Evolutionary conservation across 805 yeast species (phyloP).

Genomic region (Spathaspora passalidarum): DNA sequence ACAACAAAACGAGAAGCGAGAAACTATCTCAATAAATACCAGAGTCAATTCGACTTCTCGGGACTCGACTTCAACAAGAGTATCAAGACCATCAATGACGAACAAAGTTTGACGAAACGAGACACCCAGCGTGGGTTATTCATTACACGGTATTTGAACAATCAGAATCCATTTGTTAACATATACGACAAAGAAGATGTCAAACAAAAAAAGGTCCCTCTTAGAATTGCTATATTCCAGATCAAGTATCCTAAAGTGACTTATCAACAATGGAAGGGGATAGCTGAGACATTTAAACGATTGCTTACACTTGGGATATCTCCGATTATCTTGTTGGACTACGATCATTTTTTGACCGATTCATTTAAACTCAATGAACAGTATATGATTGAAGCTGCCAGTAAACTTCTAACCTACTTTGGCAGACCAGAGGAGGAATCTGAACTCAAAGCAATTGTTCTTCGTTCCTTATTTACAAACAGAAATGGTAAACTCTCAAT

Average conservation of each 20-base stretch:
- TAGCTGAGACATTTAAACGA: conserved; percentile 55
- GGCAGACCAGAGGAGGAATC: conserved; percentile 20
- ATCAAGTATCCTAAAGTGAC: conserved; percentile 39
- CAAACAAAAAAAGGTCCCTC: conserved; percentile 38
- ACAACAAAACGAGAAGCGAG: conserved; percentile 93
- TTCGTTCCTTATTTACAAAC: conserved; percentile 24
- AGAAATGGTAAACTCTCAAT: conserved; percentile 12
- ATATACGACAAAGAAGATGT: conserved; percentile 25
- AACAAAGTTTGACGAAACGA: conserved; percentile 13
- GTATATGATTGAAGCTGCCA: conserved; percentile 30
- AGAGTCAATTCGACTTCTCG: conserved; percentile 37
- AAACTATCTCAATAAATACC: conserved; percentile 73
- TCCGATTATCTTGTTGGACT: conserved; percentile 67
- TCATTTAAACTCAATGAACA: conserved; percentile 30
- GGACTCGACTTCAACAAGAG: conserved; percentile 12
- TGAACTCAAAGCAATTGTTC: conserved; percentile 21
- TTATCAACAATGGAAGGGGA: conserved; percentile 36
- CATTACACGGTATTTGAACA: conserved; percentile 28
- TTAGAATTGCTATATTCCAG: conserved; percentile 57
- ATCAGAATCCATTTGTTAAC: conserved; percentile 31
- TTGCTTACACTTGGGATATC: conserved; percentile 65
- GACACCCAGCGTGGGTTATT: conserved; percentile 30
- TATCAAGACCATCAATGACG: conserved; percentile 17
- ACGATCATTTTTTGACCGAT: conserved; percentile 21
- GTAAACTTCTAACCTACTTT: conserved; percentile 23